A percentile compares a stretch with the other conserved stretches of the same genome.
phyloP scores from a whole-genome alignment of 495 filamentous ascomycete genomes.

The Aspergillus affinis region DNA sequence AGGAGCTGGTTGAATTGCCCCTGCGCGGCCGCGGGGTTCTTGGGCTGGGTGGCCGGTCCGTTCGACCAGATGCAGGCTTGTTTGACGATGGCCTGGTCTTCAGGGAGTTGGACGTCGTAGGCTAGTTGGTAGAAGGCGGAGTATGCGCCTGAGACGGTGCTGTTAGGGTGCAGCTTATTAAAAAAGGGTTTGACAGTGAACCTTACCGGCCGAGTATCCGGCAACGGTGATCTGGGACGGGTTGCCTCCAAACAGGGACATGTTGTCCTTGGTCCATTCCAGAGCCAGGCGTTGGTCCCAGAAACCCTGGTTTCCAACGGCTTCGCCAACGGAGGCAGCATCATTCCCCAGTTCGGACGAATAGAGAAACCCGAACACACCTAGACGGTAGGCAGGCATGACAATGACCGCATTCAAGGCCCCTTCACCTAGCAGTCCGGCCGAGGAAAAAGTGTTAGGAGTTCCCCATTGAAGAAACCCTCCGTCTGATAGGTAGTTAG shows the following conservation, averaged over 20 bases:
- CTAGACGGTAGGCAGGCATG: constrained; percentile 68
- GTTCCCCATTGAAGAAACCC: constrained; percentile 59
- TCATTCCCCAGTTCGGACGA: constrained; percentile 51
- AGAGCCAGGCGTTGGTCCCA: constrained; percentile 65
- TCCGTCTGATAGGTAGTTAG: constrained; percentile 37
- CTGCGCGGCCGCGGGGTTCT: constrained; percentile 44
- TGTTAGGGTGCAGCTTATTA: neutral
- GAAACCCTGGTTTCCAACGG: constrained; percentile 62
- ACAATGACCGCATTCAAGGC: constrained; percentile 55
- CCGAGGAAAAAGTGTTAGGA: constrained; percentile 46
- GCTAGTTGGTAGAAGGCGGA: constrained; percentile 60
- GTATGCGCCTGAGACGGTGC: constrained; percentile 51
- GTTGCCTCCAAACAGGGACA: constrained; percentile 62
- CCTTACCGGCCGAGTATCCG: constrained; percentile 58
- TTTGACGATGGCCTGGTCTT: constrained; percentile 39
- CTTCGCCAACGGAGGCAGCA: constrained; percentile 43
- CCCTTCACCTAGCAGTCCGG: constrained; percentile 51
- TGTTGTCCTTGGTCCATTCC: constrained; percentile 65
- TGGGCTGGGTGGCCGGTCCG: constrained; percentile 55
- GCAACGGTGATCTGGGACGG: constrained; percentile 61
- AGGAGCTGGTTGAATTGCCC: constrained; percentile 58
- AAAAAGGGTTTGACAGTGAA: neutral
- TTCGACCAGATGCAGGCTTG: constrained; percentile 57
- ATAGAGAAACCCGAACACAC: constrained; percentile 66
- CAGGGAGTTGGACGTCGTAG: constrained; percentile 51